A percentile compares a stretch with the other conserved stretches of the same genome.
Conservation (phyloP, 352 stramenopile species). For the Globisporangium emineosum region DNA sequence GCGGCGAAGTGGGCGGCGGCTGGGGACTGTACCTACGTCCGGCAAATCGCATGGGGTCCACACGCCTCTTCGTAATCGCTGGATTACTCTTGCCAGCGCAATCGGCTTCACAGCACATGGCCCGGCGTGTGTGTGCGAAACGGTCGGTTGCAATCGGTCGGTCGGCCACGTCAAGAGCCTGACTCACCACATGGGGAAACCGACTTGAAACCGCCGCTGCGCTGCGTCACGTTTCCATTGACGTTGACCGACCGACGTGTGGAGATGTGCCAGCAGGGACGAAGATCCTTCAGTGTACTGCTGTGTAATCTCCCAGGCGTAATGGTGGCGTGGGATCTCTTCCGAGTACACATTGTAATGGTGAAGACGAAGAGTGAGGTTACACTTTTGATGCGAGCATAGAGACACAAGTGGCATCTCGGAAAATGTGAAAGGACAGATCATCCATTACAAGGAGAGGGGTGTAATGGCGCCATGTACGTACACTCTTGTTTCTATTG, state of each 20-base stretch:
- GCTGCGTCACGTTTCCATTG: neutral
- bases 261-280: no score
- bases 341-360: no score
- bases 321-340: neutral
- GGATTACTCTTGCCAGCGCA: neutral
- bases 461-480: neutral
- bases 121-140: neutral
- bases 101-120: neutral
- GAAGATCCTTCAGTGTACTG: neutral
- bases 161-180: neutral
- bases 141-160: neutral
- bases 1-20: neutral
- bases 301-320: neutral
- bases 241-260: neutral
- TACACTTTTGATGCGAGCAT: neutral
- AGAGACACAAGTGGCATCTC: neutral
- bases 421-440: neutral
- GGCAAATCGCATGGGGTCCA: neutral
- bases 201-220: slow-evolving; percentile 1
- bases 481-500: neutral
- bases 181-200: slow-evolving; percentile 1
- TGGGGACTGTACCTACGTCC: neutral
- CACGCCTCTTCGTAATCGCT: neutral
- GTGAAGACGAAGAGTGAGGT: neutral
- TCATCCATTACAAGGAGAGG: neutral